Conservation (phyloP, 306 rosid species). For the Bauhinia variegata region DNA sequence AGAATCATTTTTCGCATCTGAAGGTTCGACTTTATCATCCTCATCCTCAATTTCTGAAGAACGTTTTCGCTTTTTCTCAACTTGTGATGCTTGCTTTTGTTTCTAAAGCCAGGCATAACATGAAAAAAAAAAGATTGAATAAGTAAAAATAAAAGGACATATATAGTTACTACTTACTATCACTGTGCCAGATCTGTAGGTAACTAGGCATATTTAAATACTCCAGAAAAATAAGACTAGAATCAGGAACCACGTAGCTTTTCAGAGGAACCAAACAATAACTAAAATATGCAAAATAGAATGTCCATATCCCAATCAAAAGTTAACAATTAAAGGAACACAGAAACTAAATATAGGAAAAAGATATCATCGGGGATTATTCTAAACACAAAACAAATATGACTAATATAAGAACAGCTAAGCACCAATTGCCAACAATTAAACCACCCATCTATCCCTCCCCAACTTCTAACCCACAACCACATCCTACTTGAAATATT, state of each 20-base stretch:
- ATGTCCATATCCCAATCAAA: conserved; percentile 18
- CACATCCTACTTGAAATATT: too few relatives aligned
- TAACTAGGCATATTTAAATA: conserved; percentile 14
- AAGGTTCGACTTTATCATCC: conserved; percentile 62
- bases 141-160: background rate
- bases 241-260: background rate
- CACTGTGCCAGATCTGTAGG: conserved; percentile 5
- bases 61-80: conserved; percentile 55
- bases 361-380: background rate
- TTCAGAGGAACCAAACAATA: background rate
- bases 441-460: background rate
- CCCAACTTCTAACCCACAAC: too few relatives aligned
- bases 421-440: conserved; percentile 6
- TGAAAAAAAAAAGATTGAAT: background rate
- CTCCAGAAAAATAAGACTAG: background rate
- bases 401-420: background rate
- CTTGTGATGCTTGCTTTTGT: conserved; percentile 50
- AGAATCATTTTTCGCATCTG: conserved; percentile 59
- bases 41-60: conserved; percentile 49
- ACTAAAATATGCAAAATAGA: background rate
- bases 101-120: conserved; percentile 45
- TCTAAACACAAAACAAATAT: conserved; percentile 1
- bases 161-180: conserved; percentile 19
- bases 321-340: conserved; percentile 2
- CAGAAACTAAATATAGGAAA: conserved; percentile 2